Evolutionary conservation across 129 eudicot genomes (phyloP), one percentile per base, ranked within the genome.

Genomic region (Logfia minima): DNA sequence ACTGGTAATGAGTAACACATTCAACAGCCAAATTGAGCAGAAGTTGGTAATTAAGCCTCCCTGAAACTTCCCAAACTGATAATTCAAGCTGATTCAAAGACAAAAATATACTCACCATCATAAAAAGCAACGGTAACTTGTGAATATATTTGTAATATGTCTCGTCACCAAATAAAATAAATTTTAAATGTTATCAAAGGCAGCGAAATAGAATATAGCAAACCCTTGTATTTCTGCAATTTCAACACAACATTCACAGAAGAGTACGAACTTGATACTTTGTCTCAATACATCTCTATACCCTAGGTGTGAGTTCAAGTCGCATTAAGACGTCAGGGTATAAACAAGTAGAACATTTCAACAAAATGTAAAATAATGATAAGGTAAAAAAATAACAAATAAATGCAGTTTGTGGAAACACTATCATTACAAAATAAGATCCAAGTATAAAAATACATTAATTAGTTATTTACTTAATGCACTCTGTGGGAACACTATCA

Each of bases 321-420:
- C 32, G 16, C 62, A 22, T 77, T 7, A 69, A 34, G 74, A 77
- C 74, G 37, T 22, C 66, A 77, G 37, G 22, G 53, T 45, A 48
- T 45, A 22, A 31, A 17, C 22, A 26, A 64, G 24, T 23, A 21
- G 74, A 52, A 66, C 48, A 41, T 41, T 10, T 2, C 48, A 41
- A 41, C 14, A 8, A 41, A 41, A 41, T 41, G 14, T 8, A 41
- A 41, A 41, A 41, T 9, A 9, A 10, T 8, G 10, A 41, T 41
- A 41, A 8, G 13, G 48, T 41, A 34, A 34, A 34, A 41, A 8
- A 41, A 35, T 1, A 35, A 41, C 48, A 41, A 10, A 9, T 41
- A 41, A 9, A 41, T 41, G 14, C 48, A 39, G 48, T 39, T 14
- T 8, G 48, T 8, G 13, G 48, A 39, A 39, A 39, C 48, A 39